Evolutionary conservation across 768 basidiomycete species (phyloP).

Genomic region (Suillus weaverae): DNA sequence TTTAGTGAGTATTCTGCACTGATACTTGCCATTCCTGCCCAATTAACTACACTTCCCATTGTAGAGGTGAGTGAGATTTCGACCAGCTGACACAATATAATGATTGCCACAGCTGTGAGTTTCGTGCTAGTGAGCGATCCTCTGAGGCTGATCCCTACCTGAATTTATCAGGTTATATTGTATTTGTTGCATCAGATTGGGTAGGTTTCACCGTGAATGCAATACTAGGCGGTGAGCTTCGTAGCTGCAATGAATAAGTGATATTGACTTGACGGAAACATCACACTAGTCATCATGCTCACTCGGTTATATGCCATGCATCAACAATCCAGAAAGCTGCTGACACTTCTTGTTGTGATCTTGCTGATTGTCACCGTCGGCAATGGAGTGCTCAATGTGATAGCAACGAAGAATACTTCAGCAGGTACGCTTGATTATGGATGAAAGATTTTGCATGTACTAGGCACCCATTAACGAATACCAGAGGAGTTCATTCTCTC

Average conservation of each 20-base stretch:
- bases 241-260: not conserved
- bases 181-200: accelerated
- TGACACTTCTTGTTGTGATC: not conserved
- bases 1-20: not conserved
- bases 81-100: too few relatives aligned
- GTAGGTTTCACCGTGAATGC: not conserved
- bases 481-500: not conserved
- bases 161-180: not conserved
- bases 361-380: not conserved
- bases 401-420: not conserved
- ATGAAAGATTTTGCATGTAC: not conserved
- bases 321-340: not conserved
- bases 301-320: not conserved
- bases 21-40: not conserved
- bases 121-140: too few relatives aligned
- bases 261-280: not conserved
- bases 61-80: too few relatives aligned
- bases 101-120: too few relatives aligned
- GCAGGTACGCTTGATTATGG: not conserved
- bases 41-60: too few relatives aligned
- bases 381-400: not conserved
- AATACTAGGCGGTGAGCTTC: not conserved
- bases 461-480: not conserved
- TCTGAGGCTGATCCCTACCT: not conserved
- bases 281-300: not conserved